A percentile compares a stretch with the other conserved stretches of the same genome.
Conservation (phyloP, 768 basidiomycete species). For the Gloeopeniophorella convolvens region DNA sequence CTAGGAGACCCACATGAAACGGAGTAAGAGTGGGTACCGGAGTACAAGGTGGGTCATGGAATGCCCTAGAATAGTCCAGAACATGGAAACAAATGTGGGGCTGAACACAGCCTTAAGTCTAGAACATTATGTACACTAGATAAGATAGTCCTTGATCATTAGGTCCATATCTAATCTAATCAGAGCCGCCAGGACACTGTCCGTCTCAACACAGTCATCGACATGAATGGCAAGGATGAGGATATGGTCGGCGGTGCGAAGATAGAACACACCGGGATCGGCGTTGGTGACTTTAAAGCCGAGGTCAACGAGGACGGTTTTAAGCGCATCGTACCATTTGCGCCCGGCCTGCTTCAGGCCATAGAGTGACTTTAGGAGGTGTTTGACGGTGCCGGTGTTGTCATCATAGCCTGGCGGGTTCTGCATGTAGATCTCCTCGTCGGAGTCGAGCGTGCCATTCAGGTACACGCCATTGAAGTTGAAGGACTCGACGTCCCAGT, state of each 20-base stretch:
- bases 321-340: constrained; percentile 17
- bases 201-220: constrained; percentile 19
- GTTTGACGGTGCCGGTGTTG: constrained; percentile 6
- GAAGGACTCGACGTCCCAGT: constrained; percentile 28
- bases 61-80: too few relatives aligned
- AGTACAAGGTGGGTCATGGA: too few relatives aligned
- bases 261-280: constrained; percentile 19
- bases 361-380: constrained; percentile 18
- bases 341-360: constrained; percentile 22
- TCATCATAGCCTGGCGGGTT: constrained; percentile 14
- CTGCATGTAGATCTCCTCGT: constrained; percentile 20
- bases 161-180: too few relatives aligned
- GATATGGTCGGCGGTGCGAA: not conserved
- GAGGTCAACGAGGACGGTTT: constrained; percentile 1
- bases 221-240: constrained; percentile 22
- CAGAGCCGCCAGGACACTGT: too few relatives aligned
- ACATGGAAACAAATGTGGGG: too few relatives aligned
- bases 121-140: too few relatives aligned
- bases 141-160: too few relatives aligned
- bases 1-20: too few relatives aligned
- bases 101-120: too few relatives aligned
- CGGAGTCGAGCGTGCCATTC: not conserved
- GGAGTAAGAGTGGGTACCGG: too few relatives aligned
- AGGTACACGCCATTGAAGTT: constrained; percentile 32
- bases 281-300: constrained; percentile 14